Base-by-base conservation (phyloP, 257 asterid species). In the Solanum rostratum region DNA sequence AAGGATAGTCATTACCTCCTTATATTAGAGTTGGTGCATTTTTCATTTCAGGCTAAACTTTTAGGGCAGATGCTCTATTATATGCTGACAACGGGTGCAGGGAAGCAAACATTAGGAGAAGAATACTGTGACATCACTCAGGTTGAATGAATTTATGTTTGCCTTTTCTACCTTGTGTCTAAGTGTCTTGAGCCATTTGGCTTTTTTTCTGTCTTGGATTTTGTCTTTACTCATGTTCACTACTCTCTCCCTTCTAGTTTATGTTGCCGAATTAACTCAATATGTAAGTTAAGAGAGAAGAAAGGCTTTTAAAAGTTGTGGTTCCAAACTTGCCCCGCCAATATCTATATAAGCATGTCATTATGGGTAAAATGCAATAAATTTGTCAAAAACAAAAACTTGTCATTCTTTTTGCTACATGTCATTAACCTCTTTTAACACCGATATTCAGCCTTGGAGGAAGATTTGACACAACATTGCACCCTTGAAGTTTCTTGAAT, bases 41-140 rank as follows among this genome's bases (percentile, higher is more conserved):
- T 46, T 68, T 24, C 57, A 74, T 85, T 88, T 85, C 92, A 97
- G 99, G 91, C 97, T 14, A 95, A 94, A 90, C 97, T 95, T 84
- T 88, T 95, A 91, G 99, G 98, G 37, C 99, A 97, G 92, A 94
- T 95, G 98, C 97, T 97, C 74, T 97, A 97, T 88, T 95, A 89
- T 82, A 88, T 97, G 86, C 86, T 95, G 83, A 97, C 99, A 41
- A 97, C 98, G 1, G 98, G 98, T 86, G 98, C 98, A 3, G 98
- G 98, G 71, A 90, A 93, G 88, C 99, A 97, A 91, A 95, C 99
- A 30, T 91, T 97, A 49, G 99, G 99, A 73, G 99, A 97, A 91
- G 99, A 97, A 88, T 97, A 97, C 85, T 97, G 99, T 81, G 99
- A 97, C 85, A 93, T 95, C 86, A 93, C 92, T 82, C 99, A 94